Conservation (phyloP, 306 rosid species). For the Luffa aegyptiaca region DNA sequence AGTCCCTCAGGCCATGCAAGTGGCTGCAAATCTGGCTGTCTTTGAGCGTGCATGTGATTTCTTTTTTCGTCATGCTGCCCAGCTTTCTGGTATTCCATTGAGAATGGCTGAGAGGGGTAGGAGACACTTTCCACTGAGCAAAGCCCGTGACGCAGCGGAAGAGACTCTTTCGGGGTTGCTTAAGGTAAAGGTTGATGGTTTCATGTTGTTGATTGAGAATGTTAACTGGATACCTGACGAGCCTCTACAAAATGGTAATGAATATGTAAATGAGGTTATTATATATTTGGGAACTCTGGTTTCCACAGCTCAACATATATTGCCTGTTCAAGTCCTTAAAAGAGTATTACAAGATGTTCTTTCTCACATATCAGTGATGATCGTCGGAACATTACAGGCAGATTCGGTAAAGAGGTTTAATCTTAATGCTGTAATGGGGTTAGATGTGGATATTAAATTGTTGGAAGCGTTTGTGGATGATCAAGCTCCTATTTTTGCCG, state of each 20-base stretch:
- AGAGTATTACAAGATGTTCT: conserved; percentile 81
- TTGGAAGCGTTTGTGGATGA: conserved; percentile 90
- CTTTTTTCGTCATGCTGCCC: conserved; percentile 96
- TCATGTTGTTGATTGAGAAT: conserved; percentile 71
- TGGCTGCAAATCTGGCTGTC: conserved; percentile 95
- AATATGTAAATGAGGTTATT: conserved; percentile 83
- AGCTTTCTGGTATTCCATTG: conserved; percentile 86
- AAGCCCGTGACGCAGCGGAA: conserved; percentile 88
- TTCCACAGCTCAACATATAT: conserved; percentile 90
- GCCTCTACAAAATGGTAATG: conserved; percentile 63
- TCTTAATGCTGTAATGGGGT: conserved; percentile 55
- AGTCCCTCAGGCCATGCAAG: conserved; percentile 91
- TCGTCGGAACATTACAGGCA: conserved; percentile 59
- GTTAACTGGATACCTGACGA: conserved; percentile 91
- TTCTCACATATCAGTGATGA: conserved; percentile 76
- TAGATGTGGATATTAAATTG: conserved; percentile 71
- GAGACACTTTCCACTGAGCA: conserved; percentile 72
- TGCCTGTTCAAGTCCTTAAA: conserved; percentile 80
- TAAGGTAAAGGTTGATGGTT: conserved; percentile 58
- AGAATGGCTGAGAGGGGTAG: conserved; percentile 94
- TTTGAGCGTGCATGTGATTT: conserved; percentile 95
- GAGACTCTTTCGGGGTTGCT: conserved; percentile 52
- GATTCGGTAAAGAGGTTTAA: conserved; percentile 81
- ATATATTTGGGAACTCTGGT: conserved; percentile 89
- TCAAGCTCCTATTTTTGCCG: conserved; percentile 57